A percentile compares a stretch with the other conserved stretches of the same genome.
Conservation (phyloP, 2,329 filamentous ascomycete species). For the Phaeoacremonium minimum region DNA sequence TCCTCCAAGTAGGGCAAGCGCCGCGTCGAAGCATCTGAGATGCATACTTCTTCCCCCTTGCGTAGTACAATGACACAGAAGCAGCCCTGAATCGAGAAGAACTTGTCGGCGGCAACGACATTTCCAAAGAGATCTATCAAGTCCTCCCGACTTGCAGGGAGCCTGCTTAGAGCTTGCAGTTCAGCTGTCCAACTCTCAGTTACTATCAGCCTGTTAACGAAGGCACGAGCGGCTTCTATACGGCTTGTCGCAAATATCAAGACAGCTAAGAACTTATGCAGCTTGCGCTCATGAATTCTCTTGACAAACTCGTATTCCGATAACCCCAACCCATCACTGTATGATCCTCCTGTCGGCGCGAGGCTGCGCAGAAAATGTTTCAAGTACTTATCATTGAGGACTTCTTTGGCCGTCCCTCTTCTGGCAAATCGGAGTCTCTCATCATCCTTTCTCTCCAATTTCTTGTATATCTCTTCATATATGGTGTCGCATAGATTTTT, state of each 20-base stretch:
- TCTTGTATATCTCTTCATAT: neutral
- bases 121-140: slow-evolving; percentile 16
- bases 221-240: slow-evolving; percentile 14
- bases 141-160: slow-evolving; percentile 13
- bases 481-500: neutral
- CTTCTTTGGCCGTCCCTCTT: neutral
- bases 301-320: neutral
- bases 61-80: slow-evolving; percentile 25
- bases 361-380: neutral
- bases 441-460: neutral
- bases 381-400: neutral
- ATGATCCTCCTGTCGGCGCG: neutral
- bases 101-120: slow-evolving; percentile 16
- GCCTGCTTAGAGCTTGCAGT: slow-evolving; percentile 4
- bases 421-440: neutral
- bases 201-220: slow-evolving; percentile 14
- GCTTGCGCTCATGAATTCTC: neutral
- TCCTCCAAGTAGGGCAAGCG: slow-evolving; percentile 28
- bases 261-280: neutral
- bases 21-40: slow-evolving; percentile 13
- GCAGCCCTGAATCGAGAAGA: slow-evolving; percentile 22
- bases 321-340: neutral
- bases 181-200: slow-evolving; percentile 3
- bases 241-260: slow-evolving; percentile 43
- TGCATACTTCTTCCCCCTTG: slow-evolving; percentile 19